Evolutionary conservation across 768 basidiomycete species (phyloP), one percentile per base, ranked within the genome.

Genomic region (Cystofilobasidium ferigula): DNA sequence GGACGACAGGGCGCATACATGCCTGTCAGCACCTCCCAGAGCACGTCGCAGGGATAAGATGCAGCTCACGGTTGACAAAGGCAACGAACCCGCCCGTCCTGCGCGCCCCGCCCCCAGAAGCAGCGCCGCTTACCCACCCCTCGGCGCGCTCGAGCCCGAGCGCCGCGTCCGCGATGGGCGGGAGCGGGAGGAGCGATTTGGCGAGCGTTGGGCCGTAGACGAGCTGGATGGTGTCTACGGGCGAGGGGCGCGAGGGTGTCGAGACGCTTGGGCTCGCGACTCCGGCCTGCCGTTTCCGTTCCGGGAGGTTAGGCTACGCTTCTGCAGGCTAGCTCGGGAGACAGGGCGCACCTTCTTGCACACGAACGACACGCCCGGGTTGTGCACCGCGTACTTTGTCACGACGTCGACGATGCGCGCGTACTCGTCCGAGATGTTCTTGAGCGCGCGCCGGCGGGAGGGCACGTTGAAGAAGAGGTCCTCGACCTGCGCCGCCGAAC

Each of bases 41-140:
- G 40, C 20, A 34, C 28, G 38, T 9, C 38, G 10, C 16, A 20
- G 62, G 42, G 34, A 36, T 1, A 78, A n/a, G n/a, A n/a, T n/a
- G n/a, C n/a, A n/a, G n/a, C 86, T 65, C 69, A 94, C 94, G 86
- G 71, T 98, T 99, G 71, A 99, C 97, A 77, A 99, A 99, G 13
- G 97, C 78, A 1, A 97, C 77, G 71, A 93, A 87, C 0, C 85
- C 79, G 68, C 81, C 87, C 73, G 87, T 89, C 79, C 93, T 95
- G 16, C 51, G 28, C 51, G 28, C 0, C 82, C 85, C 45, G 62
- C 38, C 89, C 88, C 72, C n/a, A n/a, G 90, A 90, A 73, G 91
- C 95, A 1, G 88, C 85, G 71, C 84, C 90, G 0, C 88, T 91
- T 70, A 87, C 86, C 71, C 86, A 83, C 0, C 83, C 84, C 45